Evolutionary conservation across 2,329 filamentous ascomycete genomes (phyloP).

Genomic region (Botrytis galanthina): DNA sequence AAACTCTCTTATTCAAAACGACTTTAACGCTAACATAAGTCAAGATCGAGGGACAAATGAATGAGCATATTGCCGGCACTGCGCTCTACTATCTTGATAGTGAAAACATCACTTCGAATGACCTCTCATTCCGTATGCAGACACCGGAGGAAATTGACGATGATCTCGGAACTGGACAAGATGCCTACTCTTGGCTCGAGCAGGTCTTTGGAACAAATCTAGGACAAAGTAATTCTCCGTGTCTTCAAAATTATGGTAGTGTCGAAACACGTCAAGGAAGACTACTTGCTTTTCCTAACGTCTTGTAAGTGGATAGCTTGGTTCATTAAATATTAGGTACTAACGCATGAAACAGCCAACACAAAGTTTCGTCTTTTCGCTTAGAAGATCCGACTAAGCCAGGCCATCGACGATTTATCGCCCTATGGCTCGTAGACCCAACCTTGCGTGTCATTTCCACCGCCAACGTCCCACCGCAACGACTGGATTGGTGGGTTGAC

Average conservation of each 20-base stretch:
- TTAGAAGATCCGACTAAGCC: conserved; percentile 50
- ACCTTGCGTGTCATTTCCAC: conserved; percentile 50
- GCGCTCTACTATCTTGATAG: conserved; percentile 51
- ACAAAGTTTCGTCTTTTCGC: conserved; percentile 50
- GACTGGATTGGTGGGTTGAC: conserved; percentile 45
- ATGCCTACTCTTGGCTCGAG: conserved; percentile 25
- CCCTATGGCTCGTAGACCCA: conserved; percentile 60
- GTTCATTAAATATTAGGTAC: too few species aligned
- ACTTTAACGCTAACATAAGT: not conserved
- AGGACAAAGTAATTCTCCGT: not conserved
- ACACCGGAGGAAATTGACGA: conserved; percentile 17
- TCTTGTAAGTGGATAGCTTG: conserved; percentile 14
- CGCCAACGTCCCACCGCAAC: conserved; percentile 51
- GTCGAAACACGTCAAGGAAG: conserved; percentile 42
- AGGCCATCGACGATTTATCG: conserved; percentile 56
- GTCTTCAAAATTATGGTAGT: conserved; percentile 43
- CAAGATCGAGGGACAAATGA: conserved; percentile 33
- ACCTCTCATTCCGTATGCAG: conserved; percentile 45
- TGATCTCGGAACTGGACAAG: conserved; percentile 8
- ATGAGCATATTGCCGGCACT: conserved; percentile 55
- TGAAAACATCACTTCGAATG: conserved; percentile 47
- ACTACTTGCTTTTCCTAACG: conserved; percentile 47
- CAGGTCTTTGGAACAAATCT: conserved; percentile 26
- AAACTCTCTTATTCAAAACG: not conserved
- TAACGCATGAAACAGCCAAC: conserved; percentile 40